These are phyloP conservation scores for Fonsecaea pedrosoi DNA, from an alignment of 2,329 filamentous ascomycete genomes.

Conservation along the genomic window DNA sequence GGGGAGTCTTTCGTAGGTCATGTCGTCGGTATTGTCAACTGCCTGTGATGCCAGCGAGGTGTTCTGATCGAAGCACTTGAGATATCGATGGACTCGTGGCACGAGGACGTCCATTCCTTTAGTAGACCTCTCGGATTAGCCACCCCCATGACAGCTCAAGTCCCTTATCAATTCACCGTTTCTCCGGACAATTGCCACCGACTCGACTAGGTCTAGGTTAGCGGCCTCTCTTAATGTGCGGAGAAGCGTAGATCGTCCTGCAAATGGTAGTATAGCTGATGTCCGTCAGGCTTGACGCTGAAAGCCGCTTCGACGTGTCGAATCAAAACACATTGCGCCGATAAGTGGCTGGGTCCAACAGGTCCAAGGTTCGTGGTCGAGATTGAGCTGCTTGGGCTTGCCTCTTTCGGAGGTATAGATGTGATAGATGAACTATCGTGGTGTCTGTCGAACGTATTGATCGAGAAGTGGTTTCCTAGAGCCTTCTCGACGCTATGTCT, in stretches of 20 bases:
- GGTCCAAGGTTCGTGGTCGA: not conserved
- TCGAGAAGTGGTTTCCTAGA: not conserved
- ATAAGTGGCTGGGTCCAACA: not conserved
- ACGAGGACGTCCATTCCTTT: not conserved
- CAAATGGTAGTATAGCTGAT: not conserved
- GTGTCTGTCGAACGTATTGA: not conserved
- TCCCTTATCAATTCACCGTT: not conserved
- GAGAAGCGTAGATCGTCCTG: not conserved
- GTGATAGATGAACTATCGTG: not conserved
- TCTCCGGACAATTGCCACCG: not conserved
- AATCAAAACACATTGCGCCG: constrained; percentile 19
- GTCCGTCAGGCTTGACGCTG: constrained; percentile 5
- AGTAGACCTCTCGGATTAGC: constrained; percentile 2
- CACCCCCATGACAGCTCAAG: not conserved
- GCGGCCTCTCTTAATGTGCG: not conserved
- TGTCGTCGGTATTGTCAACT: constrained; percentile 1
- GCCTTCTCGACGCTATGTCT: constrained; percentile 4
- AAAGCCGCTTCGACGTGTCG: constrained; percentile 7
- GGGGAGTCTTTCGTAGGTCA: constrained; percentile 33
- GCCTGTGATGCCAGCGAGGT: not conserved
- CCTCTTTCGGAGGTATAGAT: constrained; percentile 8
- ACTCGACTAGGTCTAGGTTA: not conserved
- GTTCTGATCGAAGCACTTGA: not conserved
- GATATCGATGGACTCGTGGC: not conserved
- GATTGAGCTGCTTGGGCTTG: constrained; percentile 6